Evolutionary conservation across 768 basidiomycete species (phyloP), one percentile per base, ranked within the genome.

Genomic region (Phylloporus sp.): DNA sequence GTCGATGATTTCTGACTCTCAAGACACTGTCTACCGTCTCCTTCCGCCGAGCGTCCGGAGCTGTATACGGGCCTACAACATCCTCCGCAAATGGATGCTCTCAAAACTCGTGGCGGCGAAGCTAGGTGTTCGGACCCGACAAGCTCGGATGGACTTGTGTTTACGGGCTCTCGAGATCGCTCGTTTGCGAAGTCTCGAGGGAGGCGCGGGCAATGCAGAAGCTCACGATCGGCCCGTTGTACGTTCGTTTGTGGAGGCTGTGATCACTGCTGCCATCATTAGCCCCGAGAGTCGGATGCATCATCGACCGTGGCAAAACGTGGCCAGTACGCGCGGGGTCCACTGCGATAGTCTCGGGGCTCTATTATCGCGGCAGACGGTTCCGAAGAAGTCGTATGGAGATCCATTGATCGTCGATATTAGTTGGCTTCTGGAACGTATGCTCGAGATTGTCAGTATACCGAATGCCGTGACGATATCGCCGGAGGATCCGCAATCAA

Each of bases 281-380:
- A 88, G 87, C 51, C 73, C 82, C 11, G 89, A 90, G 67, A 87
- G 86, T 58, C 77, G 90, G n/a, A 67, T 81, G 51, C 86, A 87
- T 60, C 72, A 75, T 24, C 76, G 85, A n/a, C 80, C 86, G 4
- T 92, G 90, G 90, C 80, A 82, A 49, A 77, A 77, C 46, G 74
- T 91, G 36, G 86, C 86, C 5, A 60, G 66, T n/a, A 68, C 64
- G 38, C 81, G 88, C 27, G 81, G 81, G 1, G 74, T 74, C 14
- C 67, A 73, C 6, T 81, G 76, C 44, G 89, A 90, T 48, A 78
- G 80, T 9, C 69, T 90, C 9, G 54, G 66, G 1, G 69, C 78
- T 1, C 63, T 90, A 34, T 65, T 90, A 33, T 70, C 73, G 15
- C 73, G 74, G 42, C 79, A 80, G 2, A 68, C 59, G 35, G 63